phyloP scores from a whole-genome alignment of 257 asterid species.

The Mitragyna speciosa region DNA sequence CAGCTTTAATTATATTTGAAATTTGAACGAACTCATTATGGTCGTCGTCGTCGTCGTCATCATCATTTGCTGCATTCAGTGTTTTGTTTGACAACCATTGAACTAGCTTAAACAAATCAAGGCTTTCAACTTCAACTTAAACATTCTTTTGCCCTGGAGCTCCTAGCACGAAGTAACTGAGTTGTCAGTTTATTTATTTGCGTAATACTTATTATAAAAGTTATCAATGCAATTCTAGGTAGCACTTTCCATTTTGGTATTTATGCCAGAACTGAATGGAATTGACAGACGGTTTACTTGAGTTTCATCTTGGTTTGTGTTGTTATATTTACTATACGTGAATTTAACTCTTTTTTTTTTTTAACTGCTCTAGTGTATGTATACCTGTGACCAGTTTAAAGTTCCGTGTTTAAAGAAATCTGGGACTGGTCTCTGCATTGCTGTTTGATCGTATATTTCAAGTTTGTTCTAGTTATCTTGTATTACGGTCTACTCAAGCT shows the following conservation, averaged over 20 bases:
- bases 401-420: not conserved
- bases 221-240: too few relatives aligned
- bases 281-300: not conserved
- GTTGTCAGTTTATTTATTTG: too few relatives aligned
- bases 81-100: too few relatives aligned
- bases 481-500: not conserved
- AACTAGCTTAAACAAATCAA: too few relatives aligned
- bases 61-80: too few relatives aligned
- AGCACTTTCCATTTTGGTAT: too few relatives aligned
- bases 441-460: not conserved
- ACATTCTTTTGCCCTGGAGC: not conserved
- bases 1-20: not conserved
- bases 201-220: too few relatives aligned
- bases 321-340: not conserved
- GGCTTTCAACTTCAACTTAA: not conserved
- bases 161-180: too few relatives aligned
- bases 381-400: not conserved
- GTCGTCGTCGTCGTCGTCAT: too few relatives aligned
- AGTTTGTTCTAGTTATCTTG: not conserved
- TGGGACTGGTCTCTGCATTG: not conserved
- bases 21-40: too few relatives aligned
- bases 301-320: not conserved
- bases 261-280: too few relatives aligned
- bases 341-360: not conserved
- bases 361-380: not conserved